Evolutionary conservation across 139 green algal species (phyloP).

Genomic region (Chlorella sp.): DNA sequence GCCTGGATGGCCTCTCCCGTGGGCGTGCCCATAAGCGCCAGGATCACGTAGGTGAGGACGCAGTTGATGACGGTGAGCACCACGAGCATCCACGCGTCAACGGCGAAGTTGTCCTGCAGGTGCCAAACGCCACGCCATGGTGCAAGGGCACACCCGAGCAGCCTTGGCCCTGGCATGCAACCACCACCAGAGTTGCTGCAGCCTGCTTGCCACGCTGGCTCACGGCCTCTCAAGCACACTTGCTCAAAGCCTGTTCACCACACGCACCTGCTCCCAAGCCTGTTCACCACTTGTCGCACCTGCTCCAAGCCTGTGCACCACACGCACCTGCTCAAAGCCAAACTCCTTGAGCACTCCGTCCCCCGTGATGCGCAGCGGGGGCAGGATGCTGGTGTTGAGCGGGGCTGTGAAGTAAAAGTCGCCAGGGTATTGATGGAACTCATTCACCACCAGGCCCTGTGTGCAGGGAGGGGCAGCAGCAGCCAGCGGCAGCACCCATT

Average conservation of each 20-base stretch:
- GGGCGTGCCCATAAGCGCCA: constrained; percentile 15
- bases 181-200: not conserved
- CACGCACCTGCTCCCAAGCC: too few relatives aligned
- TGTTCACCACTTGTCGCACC: not conserved
- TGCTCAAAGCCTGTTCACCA: too few relatives aligned
- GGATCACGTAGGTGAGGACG: constrained; percentile 24
- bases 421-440: constrained; percentile 58
- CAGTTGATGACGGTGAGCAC: constrained; percentile 17
- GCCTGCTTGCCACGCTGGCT: not conserved
- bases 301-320: not conserved
- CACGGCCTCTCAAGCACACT: too few relatives aligned
- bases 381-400: constrained; percentile 35
- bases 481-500: too few relatives aligned
- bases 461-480: too few relatives aligned
- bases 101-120: constrained; percentile 17
- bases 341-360: constrained; percentile 65
- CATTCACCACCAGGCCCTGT: constrained; percentile 60
- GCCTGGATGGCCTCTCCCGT: not conserved
- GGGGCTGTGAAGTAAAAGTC: constrained; percentile 57
- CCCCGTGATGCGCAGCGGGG: constrained; percentile 51
- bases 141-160: not conserved
- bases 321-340: constrained; percentile 36
- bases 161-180: not conserved
- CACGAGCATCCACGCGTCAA: constrained; percentile 24
- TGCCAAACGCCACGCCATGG: too few relatives aligned